A percentile compares a stretch with the other conserved stretches of the same genome.
These are phyloP conservation scores for Neonectria punicea DNA, from an alignment of 2,329 filamentous ascomycete species.

Conservation along the genomic window DNA sequence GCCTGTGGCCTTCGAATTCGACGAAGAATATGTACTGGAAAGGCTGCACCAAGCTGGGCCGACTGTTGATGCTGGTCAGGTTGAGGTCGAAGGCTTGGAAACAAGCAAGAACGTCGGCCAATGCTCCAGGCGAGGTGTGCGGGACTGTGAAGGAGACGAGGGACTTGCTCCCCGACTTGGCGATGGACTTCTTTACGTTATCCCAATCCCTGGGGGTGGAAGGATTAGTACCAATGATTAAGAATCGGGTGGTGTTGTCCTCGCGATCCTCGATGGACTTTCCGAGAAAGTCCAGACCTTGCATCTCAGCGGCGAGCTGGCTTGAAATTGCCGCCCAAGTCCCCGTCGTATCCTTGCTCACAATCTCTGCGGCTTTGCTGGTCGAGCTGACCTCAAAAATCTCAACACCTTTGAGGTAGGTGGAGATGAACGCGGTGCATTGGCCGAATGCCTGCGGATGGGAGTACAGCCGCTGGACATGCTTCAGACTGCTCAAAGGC, in stretches of 20 bases:
- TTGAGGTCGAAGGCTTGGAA: conserved; percentile 81
- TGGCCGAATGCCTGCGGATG: conserved; percentile 97
- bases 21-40: conserved; percentile 98
- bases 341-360: conserved; percentile 66
- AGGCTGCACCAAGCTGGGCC: conserved; percentile 77
- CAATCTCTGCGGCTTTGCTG: conserved; percentile 83
- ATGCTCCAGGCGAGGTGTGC: conserved; percentile 80
- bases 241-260: conserved; percentile 84
- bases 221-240: conserved; percentile 65
- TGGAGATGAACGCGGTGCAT: conserved; percentile 79
- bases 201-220: conserved; percentile 40
- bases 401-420: conserved; percentile 78
- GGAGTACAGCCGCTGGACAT: conserved; percentile 83
- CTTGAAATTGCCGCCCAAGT: conserved; percentile 82
- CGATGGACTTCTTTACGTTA: conserved; percentile 40
- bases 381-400: conserved; percentile 87
- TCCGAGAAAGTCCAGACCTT: conserved; percentile 76
- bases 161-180: conserved; percentile 66
- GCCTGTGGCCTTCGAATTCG: conserved; percentile 77
- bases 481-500: conserved; percentile 63
- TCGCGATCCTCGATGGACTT: conserved; percentile 76
- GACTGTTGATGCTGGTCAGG: conserved; percentile 88
- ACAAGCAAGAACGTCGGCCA: conserved; percentile 82
- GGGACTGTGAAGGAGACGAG: conserved; percentile 86
- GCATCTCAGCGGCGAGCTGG: conserved; percentile 74